Base-by-base conservation (phyloP, 2,329 filamentous ascomycete species). In the Nectriaceae sp. region DNA sequence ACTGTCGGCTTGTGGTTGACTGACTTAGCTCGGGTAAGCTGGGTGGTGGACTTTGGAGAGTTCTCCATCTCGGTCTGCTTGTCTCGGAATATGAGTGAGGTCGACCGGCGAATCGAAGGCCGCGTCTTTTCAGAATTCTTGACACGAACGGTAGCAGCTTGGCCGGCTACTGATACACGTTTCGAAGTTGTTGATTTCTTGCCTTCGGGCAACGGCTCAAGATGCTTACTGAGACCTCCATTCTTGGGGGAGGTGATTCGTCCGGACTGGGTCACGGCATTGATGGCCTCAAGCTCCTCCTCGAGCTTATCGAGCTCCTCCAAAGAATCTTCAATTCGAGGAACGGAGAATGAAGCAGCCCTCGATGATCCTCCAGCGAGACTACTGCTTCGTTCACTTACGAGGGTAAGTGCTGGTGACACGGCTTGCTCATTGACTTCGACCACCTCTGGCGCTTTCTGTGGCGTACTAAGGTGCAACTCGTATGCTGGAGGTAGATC, bases 251-350 rank as follows among this genome's bases (percentile, higher is more conserved):
- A 68, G 3, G 62, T 53, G 11, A 72, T 61, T 5, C 61, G 65
- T 16, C 65, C 59, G 11, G 72, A 49, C 2, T 61, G 65, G 0
- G 75, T 62, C 11, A 74, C 65, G n/a, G 67, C 66, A 46, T 65
- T 59, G 26, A 83, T 70, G 2, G 75, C 79, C 55, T 86, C 82
- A 10, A 85, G 71, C 42, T 84, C 74, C 24, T 86, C 83, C 55
- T 86, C 82, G 15, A 86, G 71, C 50, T 74, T 72, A 59, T 86
- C 83, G 18, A 86, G 70, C 53, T 81, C 82, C 61, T 84, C 82
- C 8, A 86, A 69, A 2, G 82, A 85, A 61, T 85, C 83, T 60
- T 86, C 83, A 42, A 86, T 85, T 16, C 80, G 77, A 21, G 75
- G 69, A 11, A 72, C 67, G 1, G 57, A 70, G 51, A 59, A 65